phyloP scores from a whole-genome alignment of 495 filamentous ascomycete genomes.

The Cryomyces minteri region DNA sequence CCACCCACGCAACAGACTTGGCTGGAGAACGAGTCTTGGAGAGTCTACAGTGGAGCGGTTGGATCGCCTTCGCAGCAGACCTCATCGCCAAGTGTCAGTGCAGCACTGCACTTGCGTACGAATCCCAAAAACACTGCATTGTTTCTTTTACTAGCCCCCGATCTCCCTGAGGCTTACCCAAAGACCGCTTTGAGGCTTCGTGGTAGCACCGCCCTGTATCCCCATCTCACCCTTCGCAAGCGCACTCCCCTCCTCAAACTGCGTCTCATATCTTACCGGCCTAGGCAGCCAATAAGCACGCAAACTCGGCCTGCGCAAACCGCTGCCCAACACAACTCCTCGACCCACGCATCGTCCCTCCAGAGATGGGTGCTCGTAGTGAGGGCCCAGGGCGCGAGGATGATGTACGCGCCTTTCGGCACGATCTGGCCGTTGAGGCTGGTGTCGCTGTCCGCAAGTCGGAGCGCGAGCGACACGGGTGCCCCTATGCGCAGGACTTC shows the following conservation, averaged over 20 bases:
- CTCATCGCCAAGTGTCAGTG: too few relatives aligned
- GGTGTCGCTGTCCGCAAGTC: conserved; percentile 43
- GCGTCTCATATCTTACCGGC: conserved; percentile 52
- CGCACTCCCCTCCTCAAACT: conserved; percentile 15
- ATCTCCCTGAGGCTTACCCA: conserved; percentile 11
- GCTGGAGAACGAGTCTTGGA: too few relatives aligned
- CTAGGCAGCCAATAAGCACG: conserved; percentile 56
- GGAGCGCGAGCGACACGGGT: conserved; percentile 41
- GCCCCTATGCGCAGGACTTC: conserved; percentile 39
- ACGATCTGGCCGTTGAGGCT: conserved; percentile 35
- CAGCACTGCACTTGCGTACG: too few relatives aligned
- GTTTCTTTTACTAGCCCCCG: conserved; percentile 11
- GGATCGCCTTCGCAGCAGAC: too few relatives aligned
- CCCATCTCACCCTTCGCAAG: conserved; percentile 9
- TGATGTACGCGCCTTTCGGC: conserved; percentile 34
- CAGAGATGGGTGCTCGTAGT: conserved; percentile 18
- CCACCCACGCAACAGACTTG: too few relatives aligned
- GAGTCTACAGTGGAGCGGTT: too few relatives aligned
- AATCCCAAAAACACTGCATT: too few relatives aligned
- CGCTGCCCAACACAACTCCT: conserved; percentile 33
- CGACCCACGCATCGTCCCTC: conserved; percentile 25
- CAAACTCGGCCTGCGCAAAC: conserved; percentile 75
- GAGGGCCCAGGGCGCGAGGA: conserved; percentile 28
- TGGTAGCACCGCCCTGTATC: conserved; percentile 20
- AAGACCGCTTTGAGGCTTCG: conserved; percentile 19